Evolutionary conservation across 108 stramenopile genomes (phyloP).

Genomic region (Skeletonema tropicum): DNA sequence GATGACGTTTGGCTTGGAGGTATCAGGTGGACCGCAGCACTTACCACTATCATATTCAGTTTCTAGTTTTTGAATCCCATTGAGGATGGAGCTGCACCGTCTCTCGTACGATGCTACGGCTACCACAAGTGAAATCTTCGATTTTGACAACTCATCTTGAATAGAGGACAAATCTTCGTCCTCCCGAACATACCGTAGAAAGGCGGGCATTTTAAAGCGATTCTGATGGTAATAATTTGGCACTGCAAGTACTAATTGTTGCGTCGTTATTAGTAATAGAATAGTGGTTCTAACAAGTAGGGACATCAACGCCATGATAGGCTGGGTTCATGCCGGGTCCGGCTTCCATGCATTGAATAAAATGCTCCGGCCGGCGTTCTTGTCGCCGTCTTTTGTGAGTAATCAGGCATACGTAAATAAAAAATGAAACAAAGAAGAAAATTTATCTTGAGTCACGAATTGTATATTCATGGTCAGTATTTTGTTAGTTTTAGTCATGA

Average conservation of each 20-base stretch:
- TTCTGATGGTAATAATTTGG: neutral
- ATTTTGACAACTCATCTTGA: neutral
- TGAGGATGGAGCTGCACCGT: conserved; percentile 3
- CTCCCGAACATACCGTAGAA: neutral
- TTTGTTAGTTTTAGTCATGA: no score
- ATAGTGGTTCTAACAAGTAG: neutral
- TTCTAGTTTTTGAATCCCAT: conserved; percentile 12
- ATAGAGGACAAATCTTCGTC: conserved; percentile 10
- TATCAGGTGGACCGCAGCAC: conserved; percentile 11
- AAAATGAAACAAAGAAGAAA: no score
- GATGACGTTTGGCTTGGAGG: conserved; percentile 17
- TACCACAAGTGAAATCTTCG: conserved; percentile 19
- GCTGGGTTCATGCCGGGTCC: no score
- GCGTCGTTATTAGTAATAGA: neutral
- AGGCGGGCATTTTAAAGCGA: neutral
- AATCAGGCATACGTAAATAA: no score
- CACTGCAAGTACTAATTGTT: neutral
- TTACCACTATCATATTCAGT: conserved; percentile 13
- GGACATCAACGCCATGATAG: no score
- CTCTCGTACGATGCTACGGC: conserved; percentile 22
- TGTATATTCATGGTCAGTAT: no score
- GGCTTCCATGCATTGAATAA: no score
- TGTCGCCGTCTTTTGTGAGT: no score
- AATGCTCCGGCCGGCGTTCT: no score
- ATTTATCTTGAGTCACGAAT: no score